phyloP scores from a whole-genome alignment of 129 eudicot species.

The Pittosporum tobira region DNA sequence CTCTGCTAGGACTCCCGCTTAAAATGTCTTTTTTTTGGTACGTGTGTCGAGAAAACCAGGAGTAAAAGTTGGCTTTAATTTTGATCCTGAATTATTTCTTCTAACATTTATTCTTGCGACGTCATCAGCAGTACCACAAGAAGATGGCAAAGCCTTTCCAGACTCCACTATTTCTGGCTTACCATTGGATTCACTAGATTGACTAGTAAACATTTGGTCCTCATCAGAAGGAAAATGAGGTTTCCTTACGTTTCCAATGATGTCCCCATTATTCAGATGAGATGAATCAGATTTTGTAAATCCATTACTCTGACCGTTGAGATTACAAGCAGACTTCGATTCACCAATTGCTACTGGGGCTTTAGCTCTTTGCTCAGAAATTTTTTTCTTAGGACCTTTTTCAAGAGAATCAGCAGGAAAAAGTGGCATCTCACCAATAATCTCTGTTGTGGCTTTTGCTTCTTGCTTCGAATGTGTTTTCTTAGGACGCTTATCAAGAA shows the following conservation, averaged over 20 bases:
- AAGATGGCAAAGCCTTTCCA: not conserved
- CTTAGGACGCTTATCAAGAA: constrained; percentile 12
- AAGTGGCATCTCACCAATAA: constrained; percentile 48
- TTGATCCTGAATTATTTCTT: constrained; percentile 9
- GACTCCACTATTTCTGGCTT: constrained; percentile 10
- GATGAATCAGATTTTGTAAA: constrained; percentile 3
- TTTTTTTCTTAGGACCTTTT: constrained; percentile 22
- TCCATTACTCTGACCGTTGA: constrained; percentile 6
- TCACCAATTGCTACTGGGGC: constrained; percentile 15
- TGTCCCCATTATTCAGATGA: constrained; percentile 2
- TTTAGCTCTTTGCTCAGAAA: constrained; percentile 15
- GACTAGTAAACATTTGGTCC: not conserved
- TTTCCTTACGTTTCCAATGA: not conserved
- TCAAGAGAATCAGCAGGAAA: constrained; percentile 45
- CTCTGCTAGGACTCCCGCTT: constrained; percentile 20
- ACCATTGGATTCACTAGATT: not conserved
- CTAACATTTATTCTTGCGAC: constrained; percentile 16
- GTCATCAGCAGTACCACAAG: not conserved
- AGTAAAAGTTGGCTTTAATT: constrained; percentile 19
- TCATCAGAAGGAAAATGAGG: constrained; percentile 9
- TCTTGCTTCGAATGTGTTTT: constrained; percentile 16
- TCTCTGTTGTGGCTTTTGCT: constrained; percentile 10
- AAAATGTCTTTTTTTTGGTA: constrained; percentile 4
- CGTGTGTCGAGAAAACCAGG: constrained; percentile 25
- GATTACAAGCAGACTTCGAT: not conserved